Base-by-base conservation (phyloP, 306 rosid species). In the Vachellia collinsii region DNA sequence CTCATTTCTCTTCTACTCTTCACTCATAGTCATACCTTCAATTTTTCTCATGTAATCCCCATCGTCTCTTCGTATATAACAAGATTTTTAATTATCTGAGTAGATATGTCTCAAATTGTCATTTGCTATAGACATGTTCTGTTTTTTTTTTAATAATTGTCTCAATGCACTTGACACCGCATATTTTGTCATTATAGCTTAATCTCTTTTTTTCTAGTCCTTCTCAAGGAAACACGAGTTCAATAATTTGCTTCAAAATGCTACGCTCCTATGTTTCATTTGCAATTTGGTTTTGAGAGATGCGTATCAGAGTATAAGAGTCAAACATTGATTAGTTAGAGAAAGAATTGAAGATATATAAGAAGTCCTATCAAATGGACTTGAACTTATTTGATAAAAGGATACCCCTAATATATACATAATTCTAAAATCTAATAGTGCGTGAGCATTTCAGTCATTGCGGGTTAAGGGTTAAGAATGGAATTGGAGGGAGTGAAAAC, bases 231-330 rank as follows among this genome's bases (percentile, higher is more conserved):
- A 62, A 62, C 41, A 34, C n/a, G 76, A 36, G 76, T 25, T 12
- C 25, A 47, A 51, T 9, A 51, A 75, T 11, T 70, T 39, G 50
- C 46, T 54, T 0, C 20, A 65, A 54, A 41, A 61, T 42, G 63
- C 23, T 20, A 68, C 13, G 16, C 16, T 72, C 22, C 38, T 20
- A 56, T 56, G 77, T 73, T 80, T 75, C 67, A 8, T 72, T 29
- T 67, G 0, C 5, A 36, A 47, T 78, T 61, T 78, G 80, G 75
- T 77, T 80, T 71, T 47, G 39, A 59, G 19, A 75, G 43, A 61
- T 69, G 54, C 72, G 34, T 29, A 29, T 29, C 34, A 29, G 34
- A 29, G 34, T 29, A 29, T 29, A 29, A 29, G 34, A 29, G 34
- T 29, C 34, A 29, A 29, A 29, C 34, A 29, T 29, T 29, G 34